Base-by-base conservation (phyloP, 352 stramenopile species). In the Globisporangium canariense region DNA sequence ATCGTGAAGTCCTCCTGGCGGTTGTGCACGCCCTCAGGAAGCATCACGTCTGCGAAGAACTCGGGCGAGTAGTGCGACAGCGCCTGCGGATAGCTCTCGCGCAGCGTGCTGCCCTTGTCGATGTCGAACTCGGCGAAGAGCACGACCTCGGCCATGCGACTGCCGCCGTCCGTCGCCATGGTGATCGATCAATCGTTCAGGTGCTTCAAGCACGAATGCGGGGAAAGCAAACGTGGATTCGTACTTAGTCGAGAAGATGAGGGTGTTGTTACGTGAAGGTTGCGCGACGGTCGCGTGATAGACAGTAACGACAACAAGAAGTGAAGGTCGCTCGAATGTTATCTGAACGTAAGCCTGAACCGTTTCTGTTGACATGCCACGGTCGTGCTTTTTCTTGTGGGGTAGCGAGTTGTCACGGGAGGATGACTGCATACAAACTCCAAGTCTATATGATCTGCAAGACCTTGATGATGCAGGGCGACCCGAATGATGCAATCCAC, bases 21-120 rank as follows among this genome's bases (percentile, higher is more conserved):
- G 70, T 96, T 96, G 79, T 96, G 88, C 64, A 93, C 85, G 53
- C 88, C 88, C 56, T 96, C 88, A 22, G 88, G 88, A 30, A 96
- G 67, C 88, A 96, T 96, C 36, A 89, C 84, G 62, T 96, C 88
- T 28, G 88, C 88, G 62, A 96, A 96, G 67, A 95, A 96, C 75
- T 96, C 88, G 69, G 86, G 76, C 59, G 85, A 90, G 72, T 94
- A 94, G 72, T 93, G 79, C 36, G 78, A 58, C 43, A 92, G 80
- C 13, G 74, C 67, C 1, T 28, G 43, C 7, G 88, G 88, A 52
- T 79, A 94, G 64, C 80, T 93, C 58, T 78, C 73, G 43, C 88
- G 82, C 61, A 96, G 66, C 34, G 86, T 96, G 68, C 86, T 94
- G 51, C 88, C 88, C 56, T 96, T 96, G 65, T 89, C 88, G 34